These are phyloP conservation scores for Rhizomucor miehei DNA, from an alignment of 371 early-diverging fungal genomes.

Conservation along the genomic window DNA sequence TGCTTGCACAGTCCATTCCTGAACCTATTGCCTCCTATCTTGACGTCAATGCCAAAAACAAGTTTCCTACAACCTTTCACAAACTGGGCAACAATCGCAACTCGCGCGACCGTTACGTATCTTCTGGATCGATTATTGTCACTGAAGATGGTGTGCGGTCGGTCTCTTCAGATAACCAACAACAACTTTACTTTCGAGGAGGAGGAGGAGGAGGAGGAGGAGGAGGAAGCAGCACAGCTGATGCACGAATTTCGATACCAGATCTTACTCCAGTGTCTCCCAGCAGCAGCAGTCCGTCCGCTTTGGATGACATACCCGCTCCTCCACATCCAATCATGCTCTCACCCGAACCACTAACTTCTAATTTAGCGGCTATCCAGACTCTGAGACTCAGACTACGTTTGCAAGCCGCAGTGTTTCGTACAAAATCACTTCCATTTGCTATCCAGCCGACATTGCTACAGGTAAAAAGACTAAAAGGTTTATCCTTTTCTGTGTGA, in stretches of 20 bases:
- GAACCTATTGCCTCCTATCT: constrained; percentile 42
- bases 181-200: too few species aligned
- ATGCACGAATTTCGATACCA: too few species aligned
- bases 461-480: constrained; percentile 16
- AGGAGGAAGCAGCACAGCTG: too few species aligned
- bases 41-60: constrained; percentile 38
- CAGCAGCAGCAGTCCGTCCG: background rate
- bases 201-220: too few species aligned
- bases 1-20: constrained; percentile 41
- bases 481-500: background rate
- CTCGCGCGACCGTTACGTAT: constrained; percentile 17
- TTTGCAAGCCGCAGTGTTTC: constrained; percentile 19
- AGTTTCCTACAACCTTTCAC: constrained; percentile 22
- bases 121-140: constrained; percentile 33
- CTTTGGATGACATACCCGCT: background rate
- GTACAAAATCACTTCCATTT: constrained; percentile 22
- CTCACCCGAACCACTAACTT: constrained; percentile 19
- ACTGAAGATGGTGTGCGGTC: constrained; percentile 28
- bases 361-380: constrained; percentile 29
- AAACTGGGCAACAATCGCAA: constrained; percentile 18
- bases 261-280: background rate
- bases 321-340: constrained; percentile 17
- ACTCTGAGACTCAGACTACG: constrained; percentile 22
- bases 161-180: too few species aligned
- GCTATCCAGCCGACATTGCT: constrained; percentile 27